Evolutionary conservation across 106 monocot species (phyloP), one percentile per base, ranked within the genome.

Genomic region (Dioscorea zingiberensis): DNA sequence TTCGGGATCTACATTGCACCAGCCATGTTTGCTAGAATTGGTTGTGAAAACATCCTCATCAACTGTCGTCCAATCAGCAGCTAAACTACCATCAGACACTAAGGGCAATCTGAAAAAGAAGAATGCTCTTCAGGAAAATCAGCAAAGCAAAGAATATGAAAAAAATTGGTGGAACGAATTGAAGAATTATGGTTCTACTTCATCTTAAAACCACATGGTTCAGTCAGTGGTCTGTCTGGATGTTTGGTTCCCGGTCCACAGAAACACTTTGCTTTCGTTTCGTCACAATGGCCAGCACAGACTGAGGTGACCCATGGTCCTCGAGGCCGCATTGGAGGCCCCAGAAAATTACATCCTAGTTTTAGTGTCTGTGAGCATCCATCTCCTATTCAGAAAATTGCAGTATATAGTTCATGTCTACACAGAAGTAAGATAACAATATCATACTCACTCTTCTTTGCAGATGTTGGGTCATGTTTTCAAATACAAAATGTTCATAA

Each of bases 1-100:
- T 44, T 68, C 7, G 29, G 95, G 95, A 45, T 85, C 79, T 12
- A 92, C 79, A 69, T 97, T 97, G 68, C 95, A 97, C 95, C 95
- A 97, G 10, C 95, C 95, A 26, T 27, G 62, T 64, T 81, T 78
- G 54, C 85, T 91, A 16, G 22, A 25, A 38, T 97, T 91, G 22
- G 74, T 91, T 26, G 87, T 81, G 70, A 92, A 97, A 1, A 92
- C 64, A 66, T 85, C 85, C 9, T 89, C 81, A 64, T 97, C 91
- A 64, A 73, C 65, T 54, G 76, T 88, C 32, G 74, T 67, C 87
- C 85, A 97, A 54, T 92, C 69, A 38, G 82, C 69, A 44, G 75
- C 28, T 62, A 72, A 79, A 30, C 71, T 69, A 14, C 64, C 78
- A 27, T 59, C 81, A 66, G 75, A 78, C 73, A 72, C 76, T 17